Base-by-base conservation (phyloP, 768 basidiomycete genomes). In the Mrakia frigida region DNA sequence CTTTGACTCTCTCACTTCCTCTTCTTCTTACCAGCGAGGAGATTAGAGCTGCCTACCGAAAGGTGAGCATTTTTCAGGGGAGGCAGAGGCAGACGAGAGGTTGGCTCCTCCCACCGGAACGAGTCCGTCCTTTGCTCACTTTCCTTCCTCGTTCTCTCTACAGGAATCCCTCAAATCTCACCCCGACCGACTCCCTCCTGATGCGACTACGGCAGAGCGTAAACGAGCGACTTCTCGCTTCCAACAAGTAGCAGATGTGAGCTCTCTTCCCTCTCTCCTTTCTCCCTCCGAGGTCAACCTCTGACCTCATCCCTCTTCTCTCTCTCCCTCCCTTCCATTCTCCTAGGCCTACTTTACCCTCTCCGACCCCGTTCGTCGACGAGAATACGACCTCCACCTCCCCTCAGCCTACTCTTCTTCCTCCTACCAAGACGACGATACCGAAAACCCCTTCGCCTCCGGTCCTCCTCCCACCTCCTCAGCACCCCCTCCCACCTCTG, bases 191-290 rank as follows among this genome's bases (percentile, higher is more conserved):
- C 85, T 94, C 33, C 85, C 85, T 25, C 60, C 37, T n/a, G 43
- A 31, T 16, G 61, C 76, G 3, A 70, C 63, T 60, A 61, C 50
- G 52, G 70, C 70, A 53, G 63, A 71, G 43, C 39, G 50, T 78
- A 43, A 78, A 53, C 25, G 43, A 53, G 39, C 76, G 10, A 77
- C 76, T 21, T 61, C 76, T 69, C n/a, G 69, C 1, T 23, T 79
- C 73, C 81, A 91, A 91, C 89, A 91, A 11, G 90, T 97, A 78
- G 93, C 94, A 73, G 94, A 97, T 83, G 94, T 74, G 28, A 21
- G 73, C 50, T 23, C n/a, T n/a, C n/a, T n/a, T n/a, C n/a, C 13
- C 18, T 5, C 25, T 63, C 11, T 39, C 13, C 52, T 5, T 31
- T 23, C 13, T 16, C 41, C 25, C 13, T 18, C 56, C 50, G n/a